Evolutionary conservation across 164 flowering plant genomes (phyloP), one percentile per base, ranked within the genome.

Genomic region (Aristolochia fimbriata): DNA sequence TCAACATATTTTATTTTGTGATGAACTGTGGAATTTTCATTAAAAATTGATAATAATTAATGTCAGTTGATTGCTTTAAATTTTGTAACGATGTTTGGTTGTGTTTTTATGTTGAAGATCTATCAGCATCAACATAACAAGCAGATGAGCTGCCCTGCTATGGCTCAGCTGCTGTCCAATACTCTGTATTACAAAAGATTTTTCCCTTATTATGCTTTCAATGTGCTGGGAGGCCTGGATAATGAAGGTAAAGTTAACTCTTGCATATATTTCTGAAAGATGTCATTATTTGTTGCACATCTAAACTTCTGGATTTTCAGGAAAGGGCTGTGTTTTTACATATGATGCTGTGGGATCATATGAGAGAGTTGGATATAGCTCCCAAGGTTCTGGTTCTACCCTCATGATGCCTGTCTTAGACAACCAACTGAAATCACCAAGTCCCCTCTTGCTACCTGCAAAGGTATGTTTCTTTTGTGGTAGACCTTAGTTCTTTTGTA

Each of bases 261-360:
- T 21, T 33, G 20, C 9, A n/a, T 37, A 37, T 37, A 37, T 37
- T 37, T 37, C 43, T 37, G 8, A 37, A 7, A 37, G 43, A 10
- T 37, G 12, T 5, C 43, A 37, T 37, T 37, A 37, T 37, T 37
- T 37, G 43, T 37, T 37, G 43, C 43, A 37, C 43, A 6, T 7
- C 43, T 37, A 37, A 37, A 3, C 8, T 37, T 2, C 0, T 37
- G 12, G 8, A 37, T 5, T 22, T 23, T 22, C 17, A 91, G 97
- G 99, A 47, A 88, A 91, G 79, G 99, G 99, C 16, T 91, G 96
- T 74, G 99, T 94, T 46, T 94, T 80, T 70, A 94, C 99, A 31
- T 94, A 94, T 66, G 99, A 94, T 78, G 99, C 99, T 37, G 99
- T 94, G 60, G 99, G 99, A 27, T 94, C 99, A 59, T 91, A 91